A percentile compares a stretch with the other conserved stretches of the same genome.
phyloP scores from a whole-genome alignment of 208 protist species.

The Strigomonas culicis region DNA sequence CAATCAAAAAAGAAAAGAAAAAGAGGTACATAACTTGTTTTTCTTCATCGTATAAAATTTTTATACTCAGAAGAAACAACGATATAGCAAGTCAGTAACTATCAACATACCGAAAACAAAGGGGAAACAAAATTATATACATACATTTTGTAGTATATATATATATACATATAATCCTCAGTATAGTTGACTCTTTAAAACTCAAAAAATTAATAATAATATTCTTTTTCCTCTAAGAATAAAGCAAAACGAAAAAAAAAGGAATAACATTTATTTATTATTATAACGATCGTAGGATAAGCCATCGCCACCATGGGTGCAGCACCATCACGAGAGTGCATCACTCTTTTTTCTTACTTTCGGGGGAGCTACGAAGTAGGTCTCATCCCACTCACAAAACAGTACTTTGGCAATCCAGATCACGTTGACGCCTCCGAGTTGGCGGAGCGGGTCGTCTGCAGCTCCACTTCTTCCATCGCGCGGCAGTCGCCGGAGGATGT shows the following conservation, averaged over 20 bases:
- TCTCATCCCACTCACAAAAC: conserved; percentile 72
- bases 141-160: too few species aligned
- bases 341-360: conserved; percentile 82
- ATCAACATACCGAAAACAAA: neutral
- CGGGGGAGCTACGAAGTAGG: conserved; percentile 82
- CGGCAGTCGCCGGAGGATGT: neutral
- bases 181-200: neutral
- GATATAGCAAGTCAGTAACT: neutral
- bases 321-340: conserved; percentile 54
- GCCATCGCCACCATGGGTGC: conserved; percentile 45
- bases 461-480: too few species aligned
- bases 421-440: neutral
- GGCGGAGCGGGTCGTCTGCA: neutral
- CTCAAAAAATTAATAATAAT: conserved; percentile 1
- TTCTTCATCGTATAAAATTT: neutral
- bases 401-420: conserved; percentile 50
- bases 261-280: neutral
- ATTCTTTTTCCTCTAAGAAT: conserved; percentile 5
- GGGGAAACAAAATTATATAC: too few species aligned
- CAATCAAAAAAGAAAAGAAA: too few species aligned
- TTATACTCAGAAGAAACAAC: neutral
- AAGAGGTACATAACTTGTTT: too few species aligned
- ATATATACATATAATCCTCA: conserved; percentile 5
- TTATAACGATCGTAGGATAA: neutral
- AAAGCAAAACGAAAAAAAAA: conserved; percentile 3